Evolutionary conservation across 225 moss, liverwort and hornwort genomes (phyloP), one percentile per base, ranked within the genome.

Genomic region (Ulota crispa): DNA sequence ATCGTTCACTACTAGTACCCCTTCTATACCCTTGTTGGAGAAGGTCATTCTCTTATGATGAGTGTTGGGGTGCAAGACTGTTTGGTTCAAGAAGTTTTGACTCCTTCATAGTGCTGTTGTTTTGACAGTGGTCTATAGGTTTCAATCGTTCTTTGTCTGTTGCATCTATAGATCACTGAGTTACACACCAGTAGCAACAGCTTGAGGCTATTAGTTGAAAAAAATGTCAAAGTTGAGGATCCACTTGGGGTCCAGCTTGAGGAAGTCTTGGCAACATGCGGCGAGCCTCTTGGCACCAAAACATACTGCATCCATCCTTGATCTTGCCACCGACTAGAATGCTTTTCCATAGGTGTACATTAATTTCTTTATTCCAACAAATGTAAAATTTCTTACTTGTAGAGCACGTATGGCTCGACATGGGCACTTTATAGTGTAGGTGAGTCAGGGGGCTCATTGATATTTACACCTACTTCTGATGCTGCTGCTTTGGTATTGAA

Each of bases 251-350:
- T 82, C 45, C 23, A 21, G 9, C 39, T 70, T 34, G 37, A 39
- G 75, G 45, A 63, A 68, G 41, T 77, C 62, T 77, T 83, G 82
- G 70, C 54, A 77, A 53, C 55, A 81, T 26, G 57, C 57, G 13
- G 74, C 42, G 67, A 67, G 43, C 19, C 75, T 81, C 67, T 56
- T 74, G 56, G 67, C 67, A 57, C 20, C 45, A 43, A 20, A 26
- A 39, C 67, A 54, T 19, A 56, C 21, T 52, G 39, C 53, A 43
- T 82, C 76, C 30, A 26, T n/a, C 18, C 43, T 56, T 66, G 19
- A 78, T 81, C 57, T 81, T 67, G 81, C 24, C 43, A 59, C 41
- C 41, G 5, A 52, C 37, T 28, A 16, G 37, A 63, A 12, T 30
- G 19, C 53, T 30, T 59, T 77, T 70, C 52, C 24, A 32, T 67